These are phyloP conservation scores for Ophiocordyceps camponoti-rufipedis DNA, from an alignment of 2,329 filamentous ascomycete genomes.

Conservation along the genomic window DNA sequence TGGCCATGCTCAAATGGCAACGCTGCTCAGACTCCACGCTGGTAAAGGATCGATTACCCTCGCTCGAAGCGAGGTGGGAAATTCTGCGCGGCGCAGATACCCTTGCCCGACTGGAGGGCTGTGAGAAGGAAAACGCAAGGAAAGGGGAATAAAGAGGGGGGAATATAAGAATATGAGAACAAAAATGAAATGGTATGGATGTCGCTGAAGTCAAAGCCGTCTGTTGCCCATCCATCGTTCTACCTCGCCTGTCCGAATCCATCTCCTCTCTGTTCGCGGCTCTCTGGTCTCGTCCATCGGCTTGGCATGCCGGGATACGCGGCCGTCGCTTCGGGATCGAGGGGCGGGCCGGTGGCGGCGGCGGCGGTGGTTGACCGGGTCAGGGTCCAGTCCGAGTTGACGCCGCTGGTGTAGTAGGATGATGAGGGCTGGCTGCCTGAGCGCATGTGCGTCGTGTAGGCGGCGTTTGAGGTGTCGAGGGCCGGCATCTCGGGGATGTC, in stretches of 20 bases:
- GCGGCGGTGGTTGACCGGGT: constrained; percentile 3
- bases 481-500: constrained; percentile 7
- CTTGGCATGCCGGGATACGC: neutral
- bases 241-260: neutral
- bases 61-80: neutral
- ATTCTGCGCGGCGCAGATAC: neutral
- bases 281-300: neutral
- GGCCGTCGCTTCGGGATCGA: neutral
- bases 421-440: constrained; percentile 16
- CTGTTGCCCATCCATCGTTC: neutral
- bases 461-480: constrained; percentile 13
- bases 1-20: neutral
- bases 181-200: neutral
- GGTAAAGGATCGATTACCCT: neutral
- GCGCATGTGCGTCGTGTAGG: constrained; percentile 28
- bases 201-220: neutral
- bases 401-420: constrained; percentile 31
- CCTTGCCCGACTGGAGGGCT: neutral
- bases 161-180: neutral
- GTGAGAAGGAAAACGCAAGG: neutral
- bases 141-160: neutral
- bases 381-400: constrained; percentile 21
- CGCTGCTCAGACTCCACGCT: neutral
- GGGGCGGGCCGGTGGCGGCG: neutral
- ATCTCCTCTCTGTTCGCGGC: neutral